Evolutionary conservation across 2,329 filamentous ascomycete species (phyloP).

Genomic region (Tolypocladium pustulatum): DNA sequence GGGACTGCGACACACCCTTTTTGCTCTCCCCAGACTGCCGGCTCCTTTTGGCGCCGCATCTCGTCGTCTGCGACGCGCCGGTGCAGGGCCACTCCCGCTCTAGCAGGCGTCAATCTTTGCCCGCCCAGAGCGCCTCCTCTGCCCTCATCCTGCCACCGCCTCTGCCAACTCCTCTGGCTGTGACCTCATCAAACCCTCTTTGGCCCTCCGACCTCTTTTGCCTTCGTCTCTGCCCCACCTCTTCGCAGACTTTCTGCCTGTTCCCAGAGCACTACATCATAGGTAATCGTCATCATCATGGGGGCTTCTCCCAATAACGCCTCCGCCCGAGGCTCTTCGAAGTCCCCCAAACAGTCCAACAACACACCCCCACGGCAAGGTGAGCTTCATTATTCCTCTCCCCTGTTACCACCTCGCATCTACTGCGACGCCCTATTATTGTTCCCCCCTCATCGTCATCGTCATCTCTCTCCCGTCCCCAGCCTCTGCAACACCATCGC

Average conservation of each 20-base stretch:
- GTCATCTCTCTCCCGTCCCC: background rate
- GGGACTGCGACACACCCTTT: slow-evolving; percentile 1
- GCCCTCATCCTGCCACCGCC: slow-evolving; percentile 5
- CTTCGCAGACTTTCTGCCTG: slow-evolving; percentile 16
- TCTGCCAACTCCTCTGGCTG: slow-evolving; percentile 16
- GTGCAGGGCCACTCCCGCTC: slow-evolving; percentile 5
- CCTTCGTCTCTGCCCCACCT: slow-evolving; percentile 10
- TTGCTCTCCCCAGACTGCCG: background rate
- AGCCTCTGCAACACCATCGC: background rate
- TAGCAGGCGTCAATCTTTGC: slow-evolving; percentile 6
- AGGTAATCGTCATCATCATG: slow-evolving; percentile 41
- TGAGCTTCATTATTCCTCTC: slow-evolving; percentile 20
- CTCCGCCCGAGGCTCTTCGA: slow-evolving; percentile 30
- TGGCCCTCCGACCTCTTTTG: slow-evolving; percentile 5
- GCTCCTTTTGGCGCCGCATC: background rate
- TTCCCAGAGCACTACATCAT: slow-evolving; percentile 30
- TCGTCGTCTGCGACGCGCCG: slow-evolving; percentile 1
- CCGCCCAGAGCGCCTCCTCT: background rate
- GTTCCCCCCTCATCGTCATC: slow-evolving; percentile 6
- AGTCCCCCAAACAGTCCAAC: slow-evolving; percentile 36
- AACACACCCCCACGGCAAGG: slow-evolving; percentile 32
- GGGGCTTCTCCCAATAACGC: slow-evolving; percentile 31
- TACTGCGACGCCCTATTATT: slow-evolving; percentile 7
- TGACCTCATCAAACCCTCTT: slow-evolving; percentile 29
- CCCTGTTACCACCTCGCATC: slow-evolving; percentile 3